A percentile compares a stretch with the other conserved stretches of the same genome.
Conservation (phyloP, 805 yeast species). For the Barnettozyma sp. region DNA sequence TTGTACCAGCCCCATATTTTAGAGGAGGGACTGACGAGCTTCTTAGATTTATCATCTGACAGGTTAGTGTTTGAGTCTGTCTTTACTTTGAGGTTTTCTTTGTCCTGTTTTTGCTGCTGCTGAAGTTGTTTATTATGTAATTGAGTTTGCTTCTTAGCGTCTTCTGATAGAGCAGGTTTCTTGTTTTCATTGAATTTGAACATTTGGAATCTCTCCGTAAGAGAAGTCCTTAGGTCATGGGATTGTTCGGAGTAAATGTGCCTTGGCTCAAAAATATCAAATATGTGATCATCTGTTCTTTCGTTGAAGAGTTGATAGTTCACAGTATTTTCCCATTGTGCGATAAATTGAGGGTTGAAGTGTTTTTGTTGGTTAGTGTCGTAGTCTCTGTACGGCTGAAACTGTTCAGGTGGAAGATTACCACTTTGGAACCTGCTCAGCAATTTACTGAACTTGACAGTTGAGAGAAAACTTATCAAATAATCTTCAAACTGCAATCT, state of each 20-base stretch:
- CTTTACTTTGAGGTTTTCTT: conserved; percentile 4
- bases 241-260: conserved; percentile 27
- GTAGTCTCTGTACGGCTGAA: conserved; percentile 22
- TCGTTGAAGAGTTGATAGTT: conserved; percentile 49
- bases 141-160: conserved; percentile 1
- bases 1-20: conserved; percentile 13
- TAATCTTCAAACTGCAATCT: conserved; percentile 89
- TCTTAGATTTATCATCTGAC: conserved; percentile 3
- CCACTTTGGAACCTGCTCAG: conserved; percentile 30
- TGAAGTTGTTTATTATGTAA: too few relatives aligned
- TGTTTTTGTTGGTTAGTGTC: conserved; percentile 30
- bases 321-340: conserved; percentile 46
- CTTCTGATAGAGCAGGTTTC: background rate
- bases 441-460: conserved; percentile 64
- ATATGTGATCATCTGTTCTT: conserved; percentile 62
- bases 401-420: conserved; percentile 28
- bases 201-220: conserved; percentile 24
- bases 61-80: background rate
- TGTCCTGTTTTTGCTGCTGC: conserved; percentile 1
- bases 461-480: conserved; percentile 63
- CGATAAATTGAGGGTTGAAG: conserved; percentile 41
- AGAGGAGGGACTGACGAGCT: conserved; percentile 1
- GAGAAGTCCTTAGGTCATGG: conserved; percentile 6
- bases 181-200: conserved; percentile 27
- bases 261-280: conserved; percentile 50